phyloP scores from a whole-genome alignment of 1,284 basidiomycete species.

The Apiotrichum akiyoshidainum region DNA sequence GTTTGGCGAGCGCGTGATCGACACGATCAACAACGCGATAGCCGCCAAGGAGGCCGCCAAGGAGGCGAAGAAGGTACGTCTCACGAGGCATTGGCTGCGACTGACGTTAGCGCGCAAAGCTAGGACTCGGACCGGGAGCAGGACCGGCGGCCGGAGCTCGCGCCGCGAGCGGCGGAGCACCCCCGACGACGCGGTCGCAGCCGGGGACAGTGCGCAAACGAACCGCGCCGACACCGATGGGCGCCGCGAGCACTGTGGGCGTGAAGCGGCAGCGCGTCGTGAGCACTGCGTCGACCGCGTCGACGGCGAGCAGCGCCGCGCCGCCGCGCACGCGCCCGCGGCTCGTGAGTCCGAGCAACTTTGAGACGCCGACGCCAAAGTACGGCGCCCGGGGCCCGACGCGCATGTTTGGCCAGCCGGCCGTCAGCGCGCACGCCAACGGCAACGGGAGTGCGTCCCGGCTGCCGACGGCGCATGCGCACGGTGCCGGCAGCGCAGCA shows the following conservation, averaged over 20 bases:
- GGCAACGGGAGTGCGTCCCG: neutral
- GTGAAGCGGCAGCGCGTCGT: constrained; percentile 21
- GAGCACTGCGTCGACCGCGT: constrained; percentile 8
- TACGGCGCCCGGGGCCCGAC: neutral
- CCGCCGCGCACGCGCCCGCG: constrained; percentile 9
- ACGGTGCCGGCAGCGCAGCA: no score
- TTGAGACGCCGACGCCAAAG: constrained; percentile 6
- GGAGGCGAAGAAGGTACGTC: constrained; percentile 64
- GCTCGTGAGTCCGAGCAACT: constrained; percentile 1
- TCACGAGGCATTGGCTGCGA: no score
- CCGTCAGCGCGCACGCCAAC: constrained; percentile 10
- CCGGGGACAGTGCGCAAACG: constrained; percentile 27
- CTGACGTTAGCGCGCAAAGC: constrained; percentile 29
- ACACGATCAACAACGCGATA: constrained; percentile 68
- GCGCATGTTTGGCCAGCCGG: constrained; percentile 13
- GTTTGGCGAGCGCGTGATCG: constrained; percentile 76
- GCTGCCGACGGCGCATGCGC: no score
- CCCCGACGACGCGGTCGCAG: neutral
- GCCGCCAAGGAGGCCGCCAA: constrained; percentile 63
- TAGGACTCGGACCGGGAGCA: constrained; percentile 27
- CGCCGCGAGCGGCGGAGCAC: neutral
- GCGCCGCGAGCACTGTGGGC: constrained; percentile 1
- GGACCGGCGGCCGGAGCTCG: constrained; percentile 13
- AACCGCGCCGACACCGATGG: constrained; percentile 38
- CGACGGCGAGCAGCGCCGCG: constrained; percentile 3